Conservation (phyloP, 495 filamentous ascomycete species). For the Aspergillus panamensis region DNA sequence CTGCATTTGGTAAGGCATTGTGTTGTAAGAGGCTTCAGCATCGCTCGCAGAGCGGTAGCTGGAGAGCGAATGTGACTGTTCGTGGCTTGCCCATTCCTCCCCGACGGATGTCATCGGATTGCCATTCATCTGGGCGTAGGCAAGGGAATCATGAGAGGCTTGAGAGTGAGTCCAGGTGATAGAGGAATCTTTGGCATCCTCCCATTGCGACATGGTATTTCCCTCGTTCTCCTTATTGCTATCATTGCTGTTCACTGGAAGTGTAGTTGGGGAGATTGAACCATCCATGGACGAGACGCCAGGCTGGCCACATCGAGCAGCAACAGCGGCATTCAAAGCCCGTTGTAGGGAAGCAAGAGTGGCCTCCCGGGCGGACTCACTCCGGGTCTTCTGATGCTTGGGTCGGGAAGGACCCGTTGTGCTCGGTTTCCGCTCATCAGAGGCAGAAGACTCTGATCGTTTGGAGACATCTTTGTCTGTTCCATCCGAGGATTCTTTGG, state of each 20-base stretch:
- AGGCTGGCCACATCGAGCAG: slow-evolving; percentile 34
- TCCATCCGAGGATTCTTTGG: slow-evolving; percentile 27
- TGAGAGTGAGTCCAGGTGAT: slow-evolving; percentile 35
- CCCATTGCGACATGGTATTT: background rate
- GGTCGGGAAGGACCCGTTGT: slow-evolving; percentile 21
- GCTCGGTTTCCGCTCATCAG: slow-evolving; percentile 26
- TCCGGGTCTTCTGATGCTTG: slow-evolving; percentile 43
- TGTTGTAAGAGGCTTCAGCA: slow-evolving; percentile 28
- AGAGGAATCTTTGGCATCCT: slow-evolving; percentile 5
- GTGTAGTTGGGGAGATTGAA: slow-evolving; percentile 36
- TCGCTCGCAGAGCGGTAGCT: slow-evolving; percentile 26
- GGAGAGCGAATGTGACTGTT: slow-evolving; percentile 24
- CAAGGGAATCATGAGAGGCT: slow-evolving; percentile 29
- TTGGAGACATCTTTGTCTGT: slow-evolving; percentile 34
- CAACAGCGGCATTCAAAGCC: slow-evolving; percentile 44
- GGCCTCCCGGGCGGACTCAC: slow-evolving; percentile 42
- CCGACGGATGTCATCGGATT: slow-evolving; percentile 12
- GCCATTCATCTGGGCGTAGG: slow-evolving; percentile 23
- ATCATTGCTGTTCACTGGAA: slow-evolving; percentile 21
- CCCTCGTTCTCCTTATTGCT: slow-evolving; percentile 1
- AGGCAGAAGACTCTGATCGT: slow-evolving; percentile 21
- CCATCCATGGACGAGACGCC: slow-evolving; percentile 13
- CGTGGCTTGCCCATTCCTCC: slow-evolving; percentile 33
- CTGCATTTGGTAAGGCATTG: slow-evolving; percentile 38
- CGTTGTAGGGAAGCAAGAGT: slow-evolving; percentile 46